Evolutionary conservation across 495 filamentous ascomycete genomes (phyloP).

Genomic region (Aspergillus carlsbadensis): DNA sequence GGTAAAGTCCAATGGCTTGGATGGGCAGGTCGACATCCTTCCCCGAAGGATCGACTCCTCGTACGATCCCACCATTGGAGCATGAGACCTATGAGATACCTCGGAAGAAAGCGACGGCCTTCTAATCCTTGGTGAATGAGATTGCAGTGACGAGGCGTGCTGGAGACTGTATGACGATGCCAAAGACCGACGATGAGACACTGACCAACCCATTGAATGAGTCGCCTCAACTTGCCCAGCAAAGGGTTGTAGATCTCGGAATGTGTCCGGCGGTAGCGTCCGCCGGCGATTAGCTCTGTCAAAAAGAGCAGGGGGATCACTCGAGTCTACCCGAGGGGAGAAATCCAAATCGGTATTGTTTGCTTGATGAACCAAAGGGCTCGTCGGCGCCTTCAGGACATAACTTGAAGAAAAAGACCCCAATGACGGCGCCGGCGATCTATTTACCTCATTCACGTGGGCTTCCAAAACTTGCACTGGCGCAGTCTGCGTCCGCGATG

Average conservation of each 20-base stretch:
- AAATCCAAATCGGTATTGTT: constrained; percentile 83
- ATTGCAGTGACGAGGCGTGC: constrained; percentile 58
- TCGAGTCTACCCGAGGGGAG: constrained; percentile 39
- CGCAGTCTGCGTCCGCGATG: constrained; percentile 16
- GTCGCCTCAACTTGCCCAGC: constrained; percentile 23
- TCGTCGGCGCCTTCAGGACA: constrained; percentile 83
- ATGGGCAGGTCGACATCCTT: constrained; percentile 95
- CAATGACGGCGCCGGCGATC: constrained; percentile 60
- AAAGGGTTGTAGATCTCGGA: constrained; percentile 42
- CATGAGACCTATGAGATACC: constrained; percentile 73
- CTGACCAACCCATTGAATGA: constrained; percentile 34
- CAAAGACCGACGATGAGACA: constrained; percentile 68
- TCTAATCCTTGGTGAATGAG: constrained; percentile 56
- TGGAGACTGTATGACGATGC: constrained; percentile 60
- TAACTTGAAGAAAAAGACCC: constrained; percentile 81
- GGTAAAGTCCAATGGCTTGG: constrained; percentile 87
- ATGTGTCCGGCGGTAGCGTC: constrained; percentile 59
- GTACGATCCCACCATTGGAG: constrained; percentile 95
- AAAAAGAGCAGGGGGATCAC: constrained; percentile 31
- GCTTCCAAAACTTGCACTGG: constrained; percentile 20
- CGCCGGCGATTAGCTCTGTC: constrained; percentile 55
- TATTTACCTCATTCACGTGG: constrained; percentile 18
- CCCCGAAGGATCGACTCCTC: constrained; percentile 95
- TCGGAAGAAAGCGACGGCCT: constrained; percentile 76
- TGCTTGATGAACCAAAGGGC: constrained; percentile 85